Evolutionary conservation across 75 land plant genomes (phyloP), one percentile per base, ranked within the genome.

Genomic region (Azolla pinnata): DNA sequence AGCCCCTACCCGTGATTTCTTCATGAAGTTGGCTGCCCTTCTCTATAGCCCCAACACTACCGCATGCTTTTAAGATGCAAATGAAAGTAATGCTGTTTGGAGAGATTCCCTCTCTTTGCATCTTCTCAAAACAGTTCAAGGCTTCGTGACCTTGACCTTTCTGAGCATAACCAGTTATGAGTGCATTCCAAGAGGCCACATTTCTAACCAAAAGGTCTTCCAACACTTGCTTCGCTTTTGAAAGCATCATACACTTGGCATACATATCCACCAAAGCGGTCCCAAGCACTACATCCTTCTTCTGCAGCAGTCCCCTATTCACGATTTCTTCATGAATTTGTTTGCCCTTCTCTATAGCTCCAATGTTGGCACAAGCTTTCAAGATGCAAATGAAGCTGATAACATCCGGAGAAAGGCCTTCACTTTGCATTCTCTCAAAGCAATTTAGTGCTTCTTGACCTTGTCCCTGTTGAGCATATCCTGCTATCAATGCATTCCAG

Each of bases 81-180:
- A 38, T 31, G 35, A 67, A 44, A 29, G 59, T 45, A 9, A 45
- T 34, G 31, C 29, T 21, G 20, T 66, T 55, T 4, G 73, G 71
- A 42, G 44, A 38, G 30, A 67, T 28, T 33, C 73, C 62, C 25
- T 24, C 49, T 33, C 21, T 27, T 44, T 67, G 30, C 71, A 70
- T 70, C 30, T 25, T 18, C 26, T 45, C 34, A 35, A 67, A 67
- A n/a, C 54, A 0, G 28, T n/a, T 40, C 9, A 70, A 17, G 9
- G 73, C 73, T 24, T 67, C 73, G 3, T 44, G 40, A n/a, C 35
- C 53, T 1, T 25, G 24, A 29, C 72, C 73, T 35, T 58, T 56
- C 7, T 67, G 73, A 23, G 53, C 61, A 57, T 35, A 68, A 20
- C 72, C 73, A 18, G 51, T 60, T 20, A 70, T 67, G 60, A 70